Conservation (phyloP, 1,284 basidiomycete species). For the Somion occarium region DNA sequence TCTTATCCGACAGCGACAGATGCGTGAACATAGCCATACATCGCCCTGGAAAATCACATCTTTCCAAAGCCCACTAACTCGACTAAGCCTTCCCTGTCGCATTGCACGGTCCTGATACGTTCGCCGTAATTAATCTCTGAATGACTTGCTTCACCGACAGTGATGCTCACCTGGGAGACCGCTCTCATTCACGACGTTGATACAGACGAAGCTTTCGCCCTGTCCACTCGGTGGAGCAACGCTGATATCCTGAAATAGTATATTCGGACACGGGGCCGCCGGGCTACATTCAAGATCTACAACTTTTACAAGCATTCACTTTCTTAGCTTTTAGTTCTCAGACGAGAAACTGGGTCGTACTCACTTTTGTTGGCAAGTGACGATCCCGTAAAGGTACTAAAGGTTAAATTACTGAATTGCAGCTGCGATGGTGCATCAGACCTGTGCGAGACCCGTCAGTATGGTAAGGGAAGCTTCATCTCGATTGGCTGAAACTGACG, state of each 20-base stretch:
- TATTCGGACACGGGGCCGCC: slow-evolving; percentile 42
- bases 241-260: slow-evolving; percentile 40
- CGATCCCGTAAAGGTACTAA: slow-evolving; percentile 46
- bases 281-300: slow-evolving; percentile 52
- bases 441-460: slow-evolving; percentile 23
- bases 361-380: slow-evolving; percentile 37
- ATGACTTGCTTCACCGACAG: not conserved
- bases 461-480: not conserved
- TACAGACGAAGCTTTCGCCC: slow-evolving; percentile 37
- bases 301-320: slow-evolving; percentile 29
- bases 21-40: too few species aligned
- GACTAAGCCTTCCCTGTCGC: slow-evolving; percentile 1
- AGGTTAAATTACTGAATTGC: slow-evolving; percentile 44
- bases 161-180: slow-evolving; percentile 34
- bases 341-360: slow-evolving; percentile 14
- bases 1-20: not conserved
- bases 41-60: too few species aligned
- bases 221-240: slow-evolving; percentile 34
- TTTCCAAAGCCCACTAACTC: not conserved
- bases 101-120: slow-evolving; percentile 2
- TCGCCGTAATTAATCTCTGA: not conserved
- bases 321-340: slow-evolving; percentile 8
- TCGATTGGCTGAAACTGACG: slow-evolving; percentile 28
- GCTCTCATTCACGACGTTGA: slow-evolving; percentile 38
- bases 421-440: slow-evolving; percentile 45